Conservation (phyloP, 1,139 yeast species). For the Hanseniaspora uvarum region DNA sequence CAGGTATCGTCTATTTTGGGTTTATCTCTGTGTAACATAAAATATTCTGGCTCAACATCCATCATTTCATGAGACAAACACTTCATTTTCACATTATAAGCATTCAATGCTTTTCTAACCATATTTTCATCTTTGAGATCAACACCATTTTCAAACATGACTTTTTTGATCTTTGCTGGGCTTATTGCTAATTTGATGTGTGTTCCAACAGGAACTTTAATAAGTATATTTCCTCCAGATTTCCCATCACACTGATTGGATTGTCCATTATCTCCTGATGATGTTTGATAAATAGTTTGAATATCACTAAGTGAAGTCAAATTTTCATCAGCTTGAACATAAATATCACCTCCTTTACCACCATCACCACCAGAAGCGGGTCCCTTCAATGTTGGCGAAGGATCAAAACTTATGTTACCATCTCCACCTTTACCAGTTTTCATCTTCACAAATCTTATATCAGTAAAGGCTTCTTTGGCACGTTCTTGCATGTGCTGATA, state of each 20-base stretch:
- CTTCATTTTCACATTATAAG: conserved; percentile 21
- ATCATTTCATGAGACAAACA: conserved; percentile 24
- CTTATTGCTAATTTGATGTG: conserved; percentile 77
- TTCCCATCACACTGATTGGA: conserved; percentile 75
- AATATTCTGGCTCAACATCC: conserved; percentile 32
- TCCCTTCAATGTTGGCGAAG: conserved; percentile 85
- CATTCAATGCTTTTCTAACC: conserved; percentile 23
- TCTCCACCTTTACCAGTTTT: conserved; percentile 52
- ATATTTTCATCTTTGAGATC: conserved; percentile 19
- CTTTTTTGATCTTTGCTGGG: conserved; percentile 40
- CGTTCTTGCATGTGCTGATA: conserved; percentile 11
- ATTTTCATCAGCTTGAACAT: conserved; percentile 67
- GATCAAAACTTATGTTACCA: conserved; percentile 83
- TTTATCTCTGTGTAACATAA: conserved; percentile 52
- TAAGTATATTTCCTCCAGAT: conserved; percentile 63
- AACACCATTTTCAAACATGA: conserved; percentile 23
- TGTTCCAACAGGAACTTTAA: conserved; percentile 89
- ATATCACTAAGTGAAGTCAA: conserved; percentile 61
- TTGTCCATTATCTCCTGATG: conserved; percentile 60
- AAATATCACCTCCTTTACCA: conserved; percentile 82
- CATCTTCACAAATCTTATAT: conserved; percentile 7
- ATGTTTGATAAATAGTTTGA: conserved; percentile 58
- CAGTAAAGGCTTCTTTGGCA: conserved; percentile 11
- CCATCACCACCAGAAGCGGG: conserved; percentile 99
- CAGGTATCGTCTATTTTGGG: conserved; percentile 43